Percentiles rank a stretch among this genome's conserved stretches.
phyloP scores from a whole-genome alignment of 2,329 filamentous ascomycete species.

The Apiospora kogelbergensis region DNA sequence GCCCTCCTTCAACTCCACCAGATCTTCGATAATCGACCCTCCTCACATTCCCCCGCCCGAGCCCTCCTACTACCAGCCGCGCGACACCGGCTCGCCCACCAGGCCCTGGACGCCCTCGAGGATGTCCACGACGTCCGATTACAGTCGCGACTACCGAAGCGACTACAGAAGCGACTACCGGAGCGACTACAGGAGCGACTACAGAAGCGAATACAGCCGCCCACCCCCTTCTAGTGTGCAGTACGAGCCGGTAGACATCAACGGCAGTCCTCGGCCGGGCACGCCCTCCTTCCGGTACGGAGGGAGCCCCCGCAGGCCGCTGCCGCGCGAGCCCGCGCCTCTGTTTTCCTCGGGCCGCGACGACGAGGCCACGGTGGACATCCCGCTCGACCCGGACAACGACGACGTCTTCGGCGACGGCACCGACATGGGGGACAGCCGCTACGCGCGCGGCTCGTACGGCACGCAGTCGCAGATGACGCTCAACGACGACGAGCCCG shows the following conservation, averaged over 20 bases:
- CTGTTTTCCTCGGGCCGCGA: constrained; percentile 65
- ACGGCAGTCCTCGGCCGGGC: constrained; percentile 86
- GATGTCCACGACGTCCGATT: constrained; percentile 55
- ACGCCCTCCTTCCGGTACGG: constrained; percentile 89
- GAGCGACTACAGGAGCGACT: constrained; percentile 69
- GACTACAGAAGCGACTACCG: constrained; percentile 76
- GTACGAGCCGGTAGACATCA: constrained; percentile 86
- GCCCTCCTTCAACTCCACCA: constrained; percentile 35
- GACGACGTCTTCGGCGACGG: constrained; percentile 71
- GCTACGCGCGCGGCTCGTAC: constrained; percentile 60
- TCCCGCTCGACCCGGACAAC: constrained; percentile 61
- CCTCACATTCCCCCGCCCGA: constrained; percentile 63
- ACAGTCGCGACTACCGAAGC: constrained; percentile 64
- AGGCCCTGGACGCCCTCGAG: constrained; percentile 60
- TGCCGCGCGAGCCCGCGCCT: constrained; percentile 86
- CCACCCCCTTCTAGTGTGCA: constrained; percentile 69
- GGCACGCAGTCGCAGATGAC: constrained; percentile 53
- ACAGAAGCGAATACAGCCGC: constrained; percentile 67
- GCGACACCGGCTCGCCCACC: constrained; percentile 51
- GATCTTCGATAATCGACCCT: constrained; percentile 56
- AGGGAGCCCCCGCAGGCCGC: constrained; percentile 79
- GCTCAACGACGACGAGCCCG: constrained; percentile 49
- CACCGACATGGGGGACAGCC: constrained; percentile 45
- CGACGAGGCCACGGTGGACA: constrained; percentile 70
- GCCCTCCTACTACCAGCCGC: constrained; percentile 59